Conservation (phyloP, 108 stramenopile genomes). For the Pseudonitzschia pungens region DNA sequence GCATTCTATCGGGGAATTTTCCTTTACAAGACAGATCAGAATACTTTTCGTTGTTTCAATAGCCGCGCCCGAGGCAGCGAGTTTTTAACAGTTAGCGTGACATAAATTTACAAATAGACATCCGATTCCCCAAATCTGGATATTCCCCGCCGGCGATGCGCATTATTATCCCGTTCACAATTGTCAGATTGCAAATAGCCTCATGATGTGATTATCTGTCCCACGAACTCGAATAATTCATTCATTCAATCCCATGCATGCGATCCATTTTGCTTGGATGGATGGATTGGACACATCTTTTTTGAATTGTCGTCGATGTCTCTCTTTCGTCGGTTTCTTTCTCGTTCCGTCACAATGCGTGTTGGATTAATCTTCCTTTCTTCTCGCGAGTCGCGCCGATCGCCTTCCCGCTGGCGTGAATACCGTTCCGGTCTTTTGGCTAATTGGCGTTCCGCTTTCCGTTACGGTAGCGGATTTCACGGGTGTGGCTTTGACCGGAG, state of each 20-base stretch:
- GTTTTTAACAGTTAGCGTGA: neutral
- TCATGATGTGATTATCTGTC: neutral
- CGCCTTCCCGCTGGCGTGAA: constrained; percentile 56
- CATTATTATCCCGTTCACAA: neutral
- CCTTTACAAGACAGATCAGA: too few species aligned
- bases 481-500: constrained; percentile 1
- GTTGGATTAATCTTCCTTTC: constrained; percentile 43
- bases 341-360: neutral
- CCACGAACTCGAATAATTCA: neutral
- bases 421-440: constrained; percentile 44
- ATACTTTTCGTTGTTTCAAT: neutral
- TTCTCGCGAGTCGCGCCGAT: constrained; percentile 55
- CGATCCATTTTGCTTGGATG: neutral
- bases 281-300: neutral
- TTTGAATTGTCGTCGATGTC: constrained; percentile 2
- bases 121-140: constrained; percentile 15
- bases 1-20: too few species aligned
- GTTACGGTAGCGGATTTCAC: neutral
- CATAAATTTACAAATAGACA: constrained; percentile 5
- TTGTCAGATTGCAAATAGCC: neutral
- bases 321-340: neutral
- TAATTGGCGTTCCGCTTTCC: constrained; percentile 19
- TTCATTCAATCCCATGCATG: neutral
- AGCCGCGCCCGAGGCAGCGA: neutral
- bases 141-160: constrained; percentile 11